Conservation (phyloP, 2,329 filamentous ascomycete genomes). For the Diaporthe ampelina region DNA sequence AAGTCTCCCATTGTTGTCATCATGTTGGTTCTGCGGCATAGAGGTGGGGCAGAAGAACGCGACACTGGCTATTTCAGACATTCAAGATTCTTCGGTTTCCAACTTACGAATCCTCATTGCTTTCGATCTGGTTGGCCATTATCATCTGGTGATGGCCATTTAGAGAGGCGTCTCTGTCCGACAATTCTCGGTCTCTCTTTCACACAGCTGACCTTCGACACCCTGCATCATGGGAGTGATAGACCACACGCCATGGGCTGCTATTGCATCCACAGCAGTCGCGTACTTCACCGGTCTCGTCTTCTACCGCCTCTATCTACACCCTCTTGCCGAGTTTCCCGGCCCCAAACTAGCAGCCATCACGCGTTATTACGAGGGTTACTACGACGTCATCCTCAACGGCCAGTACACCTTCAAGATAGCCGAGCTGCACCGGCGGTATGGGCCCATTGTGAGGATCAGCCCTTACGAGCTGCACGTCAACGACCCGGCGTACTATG, state of each 20-base stretch:
- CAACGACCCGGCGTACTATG: slow-evolving; percentile 46
- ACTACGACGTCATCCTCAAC: slow-evolving; percentile 58
- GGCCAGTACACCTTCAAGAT: slow-evolving; percentile 60
- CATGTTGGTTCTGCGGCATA: not conserved
- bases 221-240: not conserved
- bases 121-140: not conserved
- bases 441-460: slow-evolving; percentile 55
- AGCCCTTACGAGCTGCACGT: slow-evolving; percentile 52
- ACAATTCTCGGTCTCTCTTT: not conserved
- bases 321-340: slow-evolving; percentile 55
- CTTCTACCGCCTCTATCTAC: slow-evolving; percentile 52
- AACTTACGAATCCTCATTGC: not conserved
- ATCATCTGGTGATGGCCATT: not conserved
- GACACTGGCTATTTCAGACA: not conserved
- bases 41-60: not conserved
- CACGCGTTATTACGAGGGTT: slow-evolving; percentile 58
- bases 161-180: not conserved
- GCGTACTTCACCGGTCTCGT: slow-evolving; percentile 9
- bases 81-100: not conserved
- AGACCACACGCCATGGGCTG: not conserved
- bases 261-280: not conserved
- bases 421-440: slow-evolving; percentile 56
- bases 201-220: not conserved
- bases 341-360: slow-evolving; percentile 56
- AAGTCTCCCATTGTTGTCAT: not conserved